Evolutionary conservation across 495 filamentous ascomycete species (phyloP).

Genomic region (Aspergillus affinis): DNA sequence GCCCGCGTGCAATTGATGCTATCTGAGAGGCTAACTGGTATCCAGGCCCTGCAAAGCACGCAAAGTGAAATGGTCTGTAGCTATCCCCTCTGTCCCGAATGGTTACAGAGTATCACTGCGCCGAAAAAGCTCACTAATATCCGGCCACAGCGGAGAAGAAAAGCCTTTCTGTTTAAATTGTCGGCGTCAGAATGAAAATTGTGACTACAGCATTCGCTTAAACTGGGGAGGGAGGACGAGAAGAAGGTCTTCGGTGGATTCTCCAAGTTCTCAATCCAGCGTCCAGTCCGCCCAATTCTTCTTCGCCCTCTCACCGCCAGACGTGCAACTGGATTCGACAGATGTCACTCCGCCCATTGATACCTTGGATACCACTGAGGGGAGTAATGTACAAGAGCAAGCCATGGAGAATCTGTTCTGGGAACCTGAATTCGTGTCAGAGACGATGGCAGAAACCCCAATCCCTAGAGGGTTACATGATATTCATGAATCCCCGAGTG

Average conservation of each 20-base stretch:
- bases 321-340: constrained; percentile 10
- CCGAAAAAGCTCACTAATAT: constrained; percentile 6
- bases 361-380: constrained; percentile 9
- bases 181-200: constrained; percentile 69
- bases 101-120: background rate
- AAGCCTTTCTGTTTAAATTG: constrained; percentile 79
- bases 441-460: constrained; percentile 21
- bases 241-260: constrained; percentile 39
- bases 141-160: constrained; percentile 60
- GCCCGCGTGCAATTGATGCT: constrained; percentile 7
- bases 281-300: constrained; percentile 24
- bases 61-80: constrained; percentile 75
- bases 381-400: constrained; percentile 8
- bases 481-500: constrained; percentile 30
- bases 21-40: constrained; percentile 10
- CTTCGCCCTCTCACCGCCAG: constrained; percentile 20
- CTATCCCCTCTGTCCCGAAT: background rate
- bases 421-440: constrained; percentile 15
- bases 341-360: constrained; percentile 7
- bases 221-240: constrained; percentile 77
- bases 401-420: constrained; percentile 16
- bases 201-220: constrained; percentile 82
- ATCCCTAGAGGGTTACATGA: constrained; percentile 29
- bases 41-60: constrained; percentile 78
- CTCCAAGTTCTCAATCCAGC: constrained; percentile 36